Evolutionary conservation across 2,329 filamentous ascomycete genomes (phyloP).

Genomic region (Colletotrichum sp.): DNA sequence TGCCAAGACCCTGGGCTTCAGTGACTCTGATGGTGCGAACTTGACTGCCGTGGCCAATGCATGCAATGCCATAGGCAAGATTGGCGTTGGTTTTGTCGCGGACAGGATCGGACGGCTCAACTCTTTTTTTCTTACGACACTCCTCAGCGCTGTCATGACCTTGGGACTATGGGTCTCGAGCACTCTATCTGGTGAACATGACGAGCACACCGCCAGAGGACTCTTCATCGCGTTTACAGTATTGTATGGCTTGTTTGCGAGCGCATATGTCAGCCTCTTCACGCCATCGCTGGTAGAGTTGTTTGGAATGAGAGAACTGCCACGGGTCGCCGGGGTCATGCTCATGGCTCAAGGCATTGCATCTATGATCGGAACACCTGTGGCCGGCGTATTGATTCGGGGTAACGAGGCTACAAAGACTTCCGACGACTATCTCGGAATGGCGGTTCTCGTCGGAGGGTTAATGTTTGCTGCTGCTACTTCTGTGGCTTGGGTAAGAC

Average conservation of each 20-base stretch:
- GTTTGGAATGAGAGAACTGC: not conserved
- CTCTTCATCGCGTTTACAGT: not conserved
- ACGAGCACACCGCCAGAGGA: not conserved
- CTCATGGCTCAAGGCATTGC: not conserved
- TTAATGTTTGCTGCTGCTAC: not conserved
- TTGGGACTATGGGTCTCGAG: not conserved
- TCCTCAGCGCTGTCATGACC: not conserved
- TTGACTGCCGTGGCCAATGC: constrained; percentile 44
- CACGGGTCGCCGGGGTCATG: not conserved
- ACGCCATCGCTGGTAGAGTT: not conserved
- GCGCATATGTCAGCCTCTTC: not conserved
- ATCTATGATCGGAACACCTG: not conserved
- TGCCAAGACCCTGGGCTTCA: constrained; percentile 33
- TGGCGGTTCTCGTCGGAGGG: not conserved
- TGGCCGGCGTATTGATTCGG: not conserved
- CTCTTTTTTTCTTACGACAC: constrained; percentile 14
- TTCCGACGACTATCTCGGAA: not conserved
- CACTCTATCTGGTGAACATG: not conserved
- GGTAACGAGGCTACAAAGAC: not conserved
- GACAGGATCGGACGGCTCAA: constrained; percentile 44
- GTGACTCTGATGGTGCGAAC: constrained; percentile 36
- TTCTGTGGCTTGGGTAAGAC: not conserved
- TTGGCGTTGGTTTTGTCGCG: constrained; percentile 40
- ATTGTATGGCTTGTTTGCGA: not conserved
- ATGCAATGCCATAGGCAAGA: constrained; percentile 40